Base-by-base conservation (phyloP, 2,329 filamentous ascomycete genomes). In the Stachybotrys chlorohalonatus region DNA sequence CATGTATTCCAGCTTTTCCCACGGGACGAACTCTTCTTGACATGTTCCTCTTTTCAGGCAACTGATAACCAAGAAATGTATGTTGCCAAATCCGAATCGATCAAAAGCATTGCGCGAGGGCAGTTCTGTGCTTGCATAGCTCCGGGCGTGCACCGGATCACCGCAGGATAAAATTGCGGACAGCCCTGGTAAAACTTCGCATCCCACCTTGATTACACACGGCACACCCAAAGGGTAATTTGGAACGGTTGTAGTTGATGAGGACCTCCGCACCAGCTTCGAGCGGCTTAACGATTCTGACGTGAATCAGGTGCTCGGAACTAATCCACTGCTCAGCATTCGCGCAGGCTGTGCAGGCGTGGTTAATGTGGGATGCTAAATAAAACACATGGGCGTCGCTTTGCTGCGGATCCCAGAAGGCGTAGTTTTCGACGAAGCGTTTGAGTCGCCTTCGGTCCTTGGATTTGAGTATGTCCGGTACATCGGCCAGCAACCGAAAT, bases 161-260 rank as follows among this genome's bases (percentile, higher is more conserved):
- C 8, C 13, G 36, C 9, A 42, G 36, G 36, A 42, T 42, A 9
- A 42, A 5, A 9, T 42, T 2, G 5, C 36, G 36, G 6, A 42
- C 36, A 13, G 36, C 36, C 36, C 36, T 42, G 8, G 9, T 13
- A 9, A 42, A 5, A 42, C 36, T 13, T 13, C 36, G 36, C 13
- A 13, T 13, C 36, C 13, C 13, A n/a, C 46, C 46, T 47, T 47
- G 3, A 6, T 52, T 52, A 36, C 65, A 67, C 6, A 58, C 15
- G 0, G 53, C 52, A 54, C 72, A 74, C 0, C 49, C 47, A 46
- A 68, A 69, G 9, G 57, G 52, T 53, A 66, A 55, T 3, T 59
- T 54, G 30, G 46, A 46, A 46, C 65, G 66, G 52, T 64, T 60
- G 54, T 75, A 74, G 58, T 68, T 57, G 59, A 75, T 68, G 36